Evolutionary conservation across 805 yeast genomes (phyloP).

Genomic region (Kuraishia piskuri): DNA sequence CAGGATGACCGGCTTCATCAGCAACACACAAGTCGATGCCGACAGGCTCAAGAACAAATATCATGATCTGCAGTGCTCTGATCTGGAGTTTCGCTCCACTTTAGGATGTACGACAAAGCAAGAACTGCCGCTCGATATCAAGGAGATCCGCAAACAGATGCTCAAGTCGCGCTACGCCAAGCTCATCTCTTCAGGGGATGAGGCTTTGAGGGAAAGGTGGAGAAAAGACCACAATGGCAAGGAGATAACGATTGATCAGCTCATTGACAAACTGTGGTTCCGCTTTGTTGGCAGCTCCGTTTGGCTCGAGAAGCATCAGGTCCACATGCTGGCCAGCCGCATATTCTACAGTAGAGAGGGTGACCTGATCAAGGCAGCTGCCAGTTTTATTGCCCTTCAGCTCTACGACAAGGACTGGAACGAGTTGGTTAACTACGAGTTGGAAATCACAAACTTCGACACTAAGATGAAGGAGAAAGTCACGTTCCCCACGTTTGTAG

Average conservation of each 20-base stretch:
- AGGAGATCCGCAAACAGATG: conserved; percentile 1
- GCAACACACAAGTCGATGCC: background rate
- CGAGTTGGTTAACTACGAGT: conserved; percentile 15
- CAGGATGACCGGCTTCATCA: background rate
- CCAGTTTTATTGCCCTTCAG: conserved; percentile 18
- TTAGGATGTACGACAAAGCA: conserved; percentile 2
- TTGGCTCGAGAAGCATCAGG: conserved; percentile 33
- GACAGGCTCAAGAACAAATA: background rate
- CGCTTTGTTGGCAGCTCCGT: conserved; percentile 14
- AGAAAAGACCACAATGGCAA: background rate
- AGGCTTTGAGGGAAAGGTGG: background rate
- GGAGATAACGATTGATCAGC: conserved; percentile 2
- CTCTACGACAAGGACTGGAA: conserved; percentile 29
- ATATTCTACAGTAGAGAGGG: conserved; percentile 19
- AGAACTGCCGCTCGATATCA: conserved; percentile 2
- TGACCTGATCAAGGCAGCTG: conserved; percentile 2
- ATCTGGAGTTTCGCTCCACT: background rate
- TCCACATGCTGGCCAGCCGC: conserved; percentile 31
- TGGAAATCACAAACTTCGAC: conserved; percentile 1
- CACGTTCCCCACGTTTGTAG: conserved; percentile 4
- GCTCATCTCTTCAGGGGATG: background rate
- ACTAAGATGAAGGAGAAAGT: background rate
- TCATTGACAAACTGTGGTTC: conserved; percentile 4
- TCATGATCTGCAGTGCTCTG: conserved; percentile 1
- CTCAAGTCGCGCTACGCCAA: conserved; percentile 1